Percentiles rank a stretch among this genome's conserved stretches.
Conservation (phyloP, 495 filamentous ascomycete species). For the Neurospora sp. region DNA sequence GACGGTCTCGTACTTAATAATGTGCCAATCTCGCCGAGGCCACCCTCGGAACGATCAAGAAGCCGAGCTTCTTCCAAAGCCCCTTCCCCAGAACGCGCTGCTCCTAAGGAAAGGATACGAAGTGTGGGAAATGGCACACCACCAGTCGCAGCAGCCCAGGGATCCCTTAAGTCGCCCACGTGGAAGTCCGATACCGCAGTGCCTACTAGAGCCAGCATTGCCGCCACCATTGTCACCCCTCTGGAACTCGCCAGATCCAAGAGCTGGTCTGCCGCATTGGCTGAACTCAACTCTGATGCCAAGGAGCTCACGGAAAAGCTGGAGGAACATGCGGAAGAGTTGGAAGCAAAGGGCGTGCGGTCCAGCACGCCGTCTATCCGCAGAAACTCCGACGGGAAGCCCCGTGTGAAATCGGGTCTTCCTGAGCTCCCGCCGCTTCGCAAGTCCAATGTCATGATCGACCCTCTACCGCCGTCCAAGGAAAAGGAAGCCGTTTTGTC, state of each 20-base stretch:
- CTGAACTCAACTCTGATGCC: constrained; percentile 75
- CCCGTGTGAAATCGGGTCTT: constrained; percentile 43
- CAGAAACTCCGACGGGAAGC: constrained; percentile 40
- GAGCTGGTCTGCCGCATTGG: constrained; percentile 76
- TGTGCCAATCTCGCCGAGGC: constrained; percentile 86
- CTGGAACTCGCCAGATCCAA: constrained; percentile 52
- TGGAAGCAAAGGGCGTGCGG: constrained; percentile 34
- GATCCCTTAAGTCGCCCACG: constrained; percentile 37
- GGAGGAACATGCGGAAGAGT: constrained; percentile 69
- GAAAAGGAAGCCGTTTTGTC: constrained; percentile 92
- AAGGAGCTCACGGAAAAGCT: constrained; percentile 81
- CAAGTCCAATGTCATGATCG: constrained; percentile 87
- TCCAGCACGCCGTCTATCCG: constrained; percentile 27
- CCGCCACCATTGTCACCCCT: constrained; percentile 16
- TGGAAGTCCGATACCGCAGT: constrained; percentile 32
- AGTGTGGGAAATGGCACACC: constrained; percentile 47
- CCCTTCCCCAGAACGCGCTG: constrained; percentile 46
- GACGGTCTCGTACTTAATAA: constrained; percentile 89
- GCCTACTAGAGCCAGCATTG: constrained; percentile 12
- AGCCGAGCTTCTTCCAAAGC: constrained; percentile 41
- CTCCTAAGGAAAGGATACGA: constrained; percentile 38
- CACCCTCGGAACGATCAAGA: constrained; percentile 50
- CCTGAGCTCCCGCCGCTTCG: constrained; percentile 72
- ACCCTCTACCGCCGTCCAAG: constrained; percentile 88
- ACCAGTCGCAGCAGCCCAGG: constrained; percentile 35